Conservation (phyloP, 805 yeast species). For the Saturnispora mendoncae region DNA sequence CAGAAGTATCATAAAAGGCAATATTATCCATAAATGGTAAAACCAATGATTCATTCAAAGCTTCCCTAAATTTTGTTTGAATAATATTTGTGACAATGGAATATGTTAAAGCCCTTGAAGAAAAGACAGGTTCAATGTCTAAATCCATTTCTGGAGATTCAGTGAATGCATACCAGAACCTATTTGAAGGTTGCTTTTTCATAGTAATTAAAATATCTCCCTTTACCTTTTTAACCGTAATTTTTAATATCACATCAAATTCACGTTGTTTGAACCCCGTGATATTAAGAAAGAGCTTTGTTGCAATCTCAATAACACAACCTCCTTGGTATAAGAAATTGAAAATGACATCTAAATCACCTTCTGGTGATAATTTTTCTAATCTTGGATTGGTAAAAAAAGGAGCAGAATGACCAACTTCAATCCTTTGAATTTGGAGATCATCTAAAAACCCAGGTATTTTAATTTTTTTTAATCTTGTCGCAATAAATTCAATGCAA, state of each 20-base stretch:
- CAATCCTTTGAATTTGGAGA: constrained; percentile 60
- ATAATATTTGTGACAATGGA: constrained; percentile 72
- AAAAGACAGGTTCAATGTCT: constrained; percentile 83
- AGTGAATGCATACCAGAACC: constrained; percentile 87
- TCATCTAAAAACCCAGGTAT: constrained; percentile 85
- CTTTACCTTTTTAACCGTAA: constrained; percentile 56
- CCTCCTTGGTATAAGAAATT: constrained; percentile 67
- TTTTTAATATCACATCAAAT: constrained; percentile 62
- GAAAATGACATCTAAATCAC: constrained; percentile 53
- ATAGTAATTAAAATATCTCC: constrained; percentile 65
- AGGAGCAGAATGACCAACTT: constrained; percentile 78
- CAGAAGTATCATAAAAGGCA: constrained; percentile 54
- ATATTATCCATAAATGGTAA: constrained; percentile 86
- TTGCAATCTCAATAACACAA: constrained; percentile 66
- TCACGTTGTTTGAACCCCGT: constrained; percentile 64
- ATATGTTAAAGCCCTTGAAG: constrained; percentile 72
- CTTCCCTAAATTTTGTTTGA: constrained; percentile 68
- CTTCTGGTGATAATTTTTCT: constrained; percentile 68
- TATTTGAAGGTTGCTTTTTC: constrained; percentile 84
- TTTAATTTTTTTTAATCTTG: constrained; percentile 69
- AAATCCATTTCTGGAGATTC: constrained; percentile 68
- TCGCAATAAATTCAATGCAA: constrained; percentile 51
- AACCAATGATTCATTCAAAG: constrained; percentile 71
- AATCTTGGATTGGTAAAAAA: constrained; percentile 64
- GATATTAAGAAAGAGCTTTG: constrained; percentile 66